These are phyloP conservation scores for Trichodelitschia bisporula DNA, from an alignment of 495 filamentous ascomycete species.

Conservation along the genomic window DNA sequence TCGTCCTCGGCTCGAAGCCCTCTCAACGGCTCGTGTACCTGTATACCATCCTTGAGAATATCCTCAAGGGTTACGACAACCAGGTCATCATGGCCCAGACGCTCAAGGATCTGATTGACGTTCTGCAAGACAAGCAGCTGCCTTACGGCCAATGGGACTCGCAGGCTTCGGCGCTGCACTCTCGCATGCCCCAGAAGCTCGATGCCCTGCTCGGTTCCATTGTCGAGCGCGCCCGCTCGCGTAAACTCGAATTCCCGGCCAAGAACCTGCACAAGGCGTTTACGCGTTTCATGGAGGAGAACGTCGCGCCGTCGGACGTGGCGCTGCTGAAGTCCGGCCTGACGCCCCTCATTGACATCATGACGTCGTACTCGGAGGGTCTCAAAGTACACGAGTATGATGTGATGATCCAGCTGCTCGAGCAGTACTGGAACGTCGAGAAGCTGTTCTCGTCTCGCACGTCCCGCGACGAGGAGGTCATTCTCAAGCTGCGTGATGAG, in stretches of 20 bases:
- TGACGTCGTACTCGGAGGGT: slow-evolving; percentile 65
- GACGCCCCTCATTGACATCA: slow-evolving; percentile 53
- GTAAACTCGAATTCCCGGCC: slow-evolving; percentile 74
- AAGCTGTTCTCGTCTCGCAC: slow-evolving; percentile 64
- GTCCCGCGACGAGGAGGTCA: slow-evolving; percentile 77
- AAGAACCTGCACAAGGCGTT: slow-evolving; percentile 69
- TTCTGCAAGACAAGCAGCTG: slow-evolving; percentile 70
- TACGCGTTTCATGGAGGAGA: slow-evolving; percentile 71
- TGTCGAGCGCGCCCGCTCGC: slow-evolving; percentile 52
- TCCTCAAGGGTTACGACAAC: slow-evolving; percentile 88
- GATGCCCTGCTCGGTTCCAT: slow-evolving; percentile 57
- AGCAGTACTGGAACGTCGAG: slow-evolving; percentile 64
- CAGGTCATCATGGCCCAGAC: slow-evolving; percentile 82
- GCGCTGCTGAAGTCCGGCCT: slow-evolving; percentile 50
- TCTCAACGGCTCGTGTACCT: slow-evolving; percentile 64
- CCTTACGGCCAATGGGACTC: slow-evolving; percentile 93
- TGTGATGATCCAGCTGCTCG: slow-evolving; percentile 51
- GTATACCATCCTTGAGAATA: slow-evolving; percentile 60
- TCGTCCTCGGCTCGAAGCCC: slow-evolving; percentile 75
- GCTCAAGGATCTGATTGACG: slow-evolving; percentile 70
- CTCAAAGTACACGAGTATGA: slow-evolving; percentile 77
- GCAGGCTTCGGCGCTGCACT: slow-evolving; percentile 83
- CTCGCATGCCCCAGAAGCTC: slow-evolving; percentile 85
- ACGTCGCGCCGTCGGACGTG: slow-evolving; percentile 40
- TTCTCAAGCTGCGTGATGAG: slow-evolving; percentile 82